Percentiles rank a stretch among this genome's conserved stretches.
These are phyloP conservation scores for Articulospora tetracladia DNA, from an alignment of 495 filamentous ascomycete species.

Conservation along the genomic window DNA sequence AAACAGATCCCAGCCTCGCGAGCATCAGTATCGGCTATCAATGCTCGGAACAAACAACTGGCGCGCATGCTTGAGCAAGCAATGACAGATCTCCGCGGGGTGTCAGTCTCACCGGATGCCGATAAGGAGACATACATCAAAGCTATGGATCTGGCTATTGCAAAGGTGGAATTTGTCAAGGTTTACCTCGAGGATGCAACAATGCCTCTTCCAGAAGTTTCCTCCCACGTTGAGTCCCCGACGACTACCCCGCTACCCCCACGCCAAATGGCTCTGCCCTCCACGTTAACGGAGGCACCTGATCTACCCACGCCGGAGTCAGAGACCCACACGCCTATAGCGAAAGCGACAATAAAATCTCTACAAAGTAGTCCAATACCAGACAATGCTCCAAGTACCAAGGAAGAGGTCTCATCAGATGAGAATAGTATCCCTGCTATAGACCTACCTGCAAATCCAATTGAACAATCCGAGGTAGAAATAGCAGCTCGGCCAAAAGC, in stretches of 20 bases:
- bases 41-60: conserved; percentile 68
- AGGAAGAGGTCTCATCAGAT: neutral
- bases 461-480: conserved; percentile 50
- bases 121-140: conserved; percentile 37
- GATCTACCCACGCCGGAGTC: neutral
- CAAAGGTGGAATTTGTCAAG: conserved; percentile 75
- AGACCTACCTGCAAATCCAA: conserved; percentile 20
- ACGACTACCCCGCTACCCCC: conserved; percentile 4
- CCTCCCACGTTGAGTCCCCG: conserved; percentile 2
- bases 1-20: conserved; percentile 20
- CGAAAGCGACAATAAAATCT: neutral
- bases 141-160: conserved; percentile 59
- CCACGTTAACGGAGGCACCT: neutral
- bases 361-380: conserved; percentile 3
- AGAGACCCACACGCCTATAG: neutral
- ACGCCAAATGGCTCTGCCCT: neutral
- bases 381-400: neutral
- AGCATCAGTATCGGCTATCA: conserved; percentile 44
- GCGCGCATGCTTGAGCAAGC: conserved; percentile 70
- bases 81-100: conserved; percentile 59
- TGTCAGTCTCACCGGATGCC: conserved; percentile 28
- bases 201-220: conserved; percentile 21
- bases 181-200: conserved; percentile 62
- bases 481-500: conserved; percentile 20
- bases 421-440: neutral